Evolutionary conservation across 2,329 filamentous ascomycete species (phyloP), one percentile per base, ranked within the genome.

Genomic region (Ophiocordyceps australis): DNA sequence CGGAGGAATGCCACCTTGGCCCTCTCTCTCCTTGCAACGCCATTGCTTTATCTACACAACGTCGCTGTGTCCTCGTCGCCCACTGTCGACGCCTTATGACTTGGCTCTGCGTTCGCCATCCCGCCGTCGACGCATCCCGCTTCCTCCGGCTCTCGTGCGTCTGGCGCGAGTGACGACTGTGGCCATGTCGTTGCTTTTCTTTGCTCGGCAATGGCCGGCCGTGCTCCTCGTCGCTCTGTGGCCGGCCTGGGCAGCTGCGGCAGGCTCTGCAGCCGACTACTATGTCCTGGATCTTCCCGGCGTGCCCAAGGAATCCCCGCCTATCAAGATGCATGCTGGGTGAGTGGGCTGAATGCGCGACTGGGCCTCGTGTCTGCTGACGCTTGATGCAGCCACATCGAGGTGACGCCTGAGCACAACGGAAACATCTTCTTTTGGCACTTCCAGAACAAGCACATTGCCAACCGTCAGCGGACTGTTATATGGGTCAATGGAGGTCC

Each of bases 381-480:
- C n/a, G n/a, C n/a, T n/a, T n/a, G n/a, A n/a, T 29, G 6, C 46
- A 93, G 83, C 28, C 89, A 98, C 56, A 76, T 98, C 49, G 85
- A 95, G 54, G 65, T 98, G 41, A 78, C 74, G 18, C 68, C 77
- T 13, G 74, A 82, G 37, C 68, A 77, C 47, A 82, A 95, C 46
- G 86, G 82, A 38, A 92, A 95, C 50, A 56, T 98, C 12, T 98
- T 95, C 62, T 98, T 98, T 61, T 98, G 89, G 89, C 81, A 94
- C 44, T 94, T 80, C 47, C 73, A 93, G 47, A 95, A 95, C 47
- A 69, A 80, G 38, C 89, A 98, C 49, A 93, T 98, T 38, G 86
- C 83, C 30, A 80, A 95, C 46, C 71, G 67, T 39, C 80, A 89
- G 48, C 71, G 89, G 30, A 93, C 85, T 3, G 78, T 98, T 9